Conservation (phyloP, 306 rosid genomes). For the Cucumis cinereus region DNA sequence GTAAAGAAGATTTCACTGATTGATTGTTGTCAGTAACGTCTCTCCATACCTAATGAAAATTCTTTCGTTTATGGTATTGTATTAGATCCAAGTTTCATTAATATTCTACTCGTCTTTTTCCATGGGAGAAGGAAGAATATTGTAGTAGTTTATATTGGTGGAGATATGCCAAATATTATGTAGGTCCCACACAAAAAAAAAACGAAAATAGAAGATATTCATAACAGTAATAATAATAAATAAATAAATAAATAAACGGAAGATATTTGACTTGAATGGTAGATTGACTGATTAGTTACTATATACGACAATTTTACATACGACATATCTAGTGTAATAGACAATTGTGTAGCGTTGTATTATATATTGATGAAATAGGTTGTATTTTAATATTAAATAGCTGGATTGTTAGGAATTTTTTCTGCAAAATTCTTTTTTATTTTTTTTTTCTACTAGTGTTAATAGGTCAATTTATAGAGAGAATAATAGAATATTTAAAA, state of each 20-base stretch:
- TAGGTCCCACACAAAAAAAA: not conserved
- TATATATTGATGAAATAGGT: not conserved
- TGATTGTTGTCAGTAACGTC: not conserved
- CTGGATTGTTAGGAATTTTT: not conserved
- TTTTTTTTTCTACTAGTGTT: too few relatives aligned
- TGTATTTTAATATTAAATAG: too few relatives aligned
- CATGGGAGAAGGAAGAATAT: not conserved
- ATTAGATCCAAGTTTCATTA: not conserved
- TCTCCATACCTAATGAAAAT: not conserved
- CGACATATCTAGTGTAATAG: not conserved
- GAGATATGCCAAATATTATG: not conserved
- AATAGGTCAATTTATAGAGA: not conserved
- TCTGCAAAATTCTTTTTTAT: too few relatives aligned
- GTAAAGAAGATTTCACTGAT: not conserved
- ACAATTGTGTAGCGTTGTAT: too few relatives aligned
- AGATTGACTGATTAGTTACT: not conserved
- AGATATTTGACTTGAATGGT: not conserved
- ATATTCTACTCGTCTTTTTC: not conserved
- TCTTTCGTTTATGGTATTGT: not conserved
- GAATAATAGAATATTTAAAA: not conserved
- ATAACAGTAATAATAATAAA: not conserved
- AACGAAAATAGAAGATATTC: not conserved
- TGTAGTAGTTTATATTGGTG: not conserved
- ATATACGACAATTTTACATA: not conserved
- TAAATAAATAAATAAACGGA: not conserved